Percentiles rank a stretch among this genome's conserved stretches.
These are phyloP conservation scores for Amanita subjunquillea DNA, from an alignment of 768 basidiomycete species.

Conservation along the genomic window DNA sequence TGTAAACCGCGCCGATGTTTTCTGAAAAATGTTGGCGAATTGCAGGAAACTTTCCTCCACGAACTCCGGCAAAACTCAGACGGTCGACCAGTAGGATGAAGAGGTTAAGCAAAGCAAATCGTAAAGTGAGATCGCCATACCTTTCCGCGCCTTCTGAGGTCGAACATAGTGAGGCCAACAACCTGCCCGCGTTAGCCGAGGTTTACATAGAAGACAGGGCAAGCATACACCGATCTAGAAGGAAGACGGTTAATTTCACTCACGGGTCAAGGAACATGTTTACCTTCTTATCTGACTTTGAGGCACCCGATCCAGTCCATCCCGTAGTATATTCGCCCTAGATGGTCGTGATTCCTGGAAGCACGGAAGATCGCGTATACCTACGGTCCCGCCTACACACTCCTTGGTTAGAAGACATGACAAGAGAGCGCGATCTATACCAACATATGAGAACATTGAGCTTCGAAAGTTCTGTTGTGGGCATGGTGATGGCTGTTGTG, in stretches of 20 bases:
- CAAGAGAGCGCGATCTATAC: slow-evolving; percentile 14
- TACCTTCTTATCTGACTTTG: slow-evolving; percentile 92
- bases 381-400: slow-evolving; percentile 27
- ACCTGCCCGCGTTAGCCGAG: slow-evolving; percentile 38
- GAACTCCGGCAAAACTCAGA: slow-evolving; percentile 84
- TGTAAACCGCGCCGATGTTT: slow-evolving; percentile 79
- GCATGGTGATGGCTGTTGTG: too few species aligned
- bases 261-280: slow-evolving; percentile 5
- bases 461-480: slow-evolving; percentile 26
- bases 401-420: background rate
- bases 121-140: slow-evolving; percentile 16
- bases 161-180: slow-evolving; percentile 83
- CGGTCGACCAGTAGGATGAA: slow-evolving; percentile 42
- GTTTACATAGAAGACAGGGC: background rate
- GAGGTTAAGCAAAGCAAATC: background rate
- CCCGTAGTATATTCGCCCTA: slow-evolving; percentile 68
- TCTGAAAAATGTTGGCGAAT: slow-evolving; percentile 72
- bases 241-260: background rate
- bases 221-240: background rate
- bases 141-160: slow-evolving; percentile 79
- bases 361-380: slow-evolving; percentile 4
- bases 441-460: slow-evolving; percentile 75
- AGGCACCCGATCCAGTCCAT: slow-evolving; percentile 87
- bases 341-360: too few species aligned
- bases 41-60: slow-evolving; percentile 79